phyloP scores from a whole-genome alignment of 495 filamentous ascomycete species.

The Penicillium maclennaniae region DNA sequence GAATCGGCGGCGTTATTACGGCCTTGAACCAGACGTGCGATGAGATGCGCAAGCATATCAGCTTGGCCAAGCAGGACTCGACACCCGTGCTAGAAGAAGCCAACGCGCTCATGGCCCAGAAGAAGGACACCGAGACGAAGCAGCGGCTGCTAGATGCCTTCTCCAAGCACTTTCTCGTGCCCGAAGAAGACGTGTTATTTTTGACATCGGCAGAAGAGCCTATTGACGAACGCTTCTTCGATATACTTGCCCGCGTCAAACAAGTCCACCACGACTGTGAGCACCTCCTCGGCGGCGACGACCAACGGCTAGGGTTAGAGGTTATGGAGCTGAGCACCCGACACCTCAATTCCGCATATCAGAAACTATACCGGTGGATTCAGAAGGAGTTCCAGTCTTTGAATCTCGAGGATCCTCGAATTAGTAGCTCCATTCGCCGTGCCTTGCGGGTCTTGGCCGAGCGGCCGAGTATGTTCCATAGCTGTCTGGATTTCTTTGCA shows the following conservation, averaged over 20 bases:
- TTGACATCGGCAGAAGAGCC: constrained; percentile 75
- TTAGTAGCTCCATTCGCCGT: constrained; percentile 78
- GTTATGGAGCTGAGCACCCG: constrained; percentile 87
- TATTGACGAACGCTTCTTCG: constrained; percentile 84
- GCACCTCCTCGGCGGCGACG: constrained; percentile 82
- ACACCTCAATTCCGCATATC: constrained; percentile 84
- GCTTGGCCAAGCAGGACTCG: constrained; percentile 69
- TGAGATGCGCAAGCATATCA: constrained; percentile 75
- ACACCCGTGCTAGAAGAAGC: constrained; percentile 76
- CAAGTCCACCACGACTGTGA: constrained; percentile 85
- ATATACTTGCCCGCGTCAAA: constrained; percentile 73
- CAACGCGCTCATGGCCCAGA: constrained; percentile 67
- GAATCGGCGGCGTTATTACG: constrained; percentile 74
- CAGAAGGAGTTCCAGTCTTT: constrained; percentile 89
- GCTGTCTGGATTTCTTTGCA: constrained; percentile 88
- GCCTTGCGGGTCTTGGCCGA: constrained; percentile 87
- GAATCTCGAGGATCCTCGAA: constrained; percentile 92
- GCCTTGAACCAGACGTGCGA: constrained; percentile 76
- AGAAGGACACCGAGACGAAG: constrained; percentile 76
- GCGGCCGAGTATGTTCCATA: constrained; percentile 84
- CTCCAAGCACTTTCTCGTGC: constrained; percentile 76
- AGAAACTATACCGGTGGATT: constrained; percentile 93
- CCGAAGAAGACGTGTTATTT: constrained; percentile 68
- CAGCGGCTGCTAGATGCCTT: constrained; percentile 80
- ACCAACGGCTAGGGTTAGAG: constrained; percentile 79